A percentile compares a stretch with the other conserved stretches of the same genome.
Evolutionary conservation across 2,329 filamentous ascomycete genomes (phyloP).

Genomic region (Claviceps africana): DNA sequence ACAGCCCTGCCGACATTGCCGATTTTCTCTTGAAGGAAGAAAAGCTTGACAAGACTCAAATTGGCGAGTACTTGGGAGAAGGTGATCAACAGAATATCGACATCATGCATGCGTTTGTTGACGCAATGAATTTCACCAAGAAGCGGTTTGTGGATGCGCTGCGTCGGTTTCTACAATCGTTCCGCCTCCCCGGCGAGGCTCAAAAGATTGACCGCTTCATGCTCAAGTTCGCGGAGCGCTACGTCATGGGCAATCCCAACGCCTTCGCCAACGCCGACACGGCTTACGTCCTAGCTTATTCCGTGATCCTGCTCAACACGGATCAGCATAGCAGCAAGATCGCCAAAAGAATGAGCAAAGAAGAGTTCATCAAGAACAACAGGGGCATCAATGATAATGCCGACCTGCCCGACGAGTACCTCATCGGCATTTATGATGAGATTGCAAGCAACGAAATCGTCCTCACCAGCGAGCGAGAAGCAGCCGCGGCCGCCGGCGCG

Average conservation of each 20-base stretch:
- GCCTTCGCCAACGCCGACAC: conserved; percentile 97
- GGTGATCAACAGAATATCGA: conserved; percentile 87
- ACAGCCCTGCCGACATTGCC: conserved; percentile 70
- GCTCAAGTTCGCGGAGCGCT: conserved; percentile 96
- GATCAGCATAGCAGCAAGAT: conserved; percentile 88
- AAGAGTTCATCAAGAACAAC: conserved; percentile 99
- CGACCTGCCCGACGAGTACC: conserved; percentile 84
- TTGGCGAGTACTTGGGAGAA: conserved; percentile 90
- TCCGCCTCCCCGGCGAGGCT: conserved; percentile 86
- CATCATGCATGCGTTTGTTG: conserved; percentile 97
- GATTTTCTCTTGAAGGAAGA: conserved; percentile 70
- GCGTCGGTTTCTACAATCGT: conserved; percentile 82
- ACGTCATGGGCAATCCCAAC: conserved; percentile 87
- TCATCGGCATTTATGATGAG: conserved; percentile 80
- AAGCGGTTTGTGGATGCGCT: conserved; percentile 86
- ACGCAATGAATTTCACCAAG: conserved; percentile 84
- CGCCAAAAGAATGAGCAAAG: conserved; percentile 73
- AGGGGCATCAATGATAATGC: conserved; percentile 94
- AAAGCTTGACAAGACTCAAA: conserved; percentile 74
- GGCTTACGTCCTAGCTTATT: conserved; percentile 90
- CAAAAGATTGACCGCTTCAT: conserved; percentile 99
- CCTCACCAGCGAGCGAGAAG: conserved; percentile 78
- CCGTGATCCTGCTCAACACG: conserved; percentile 91
- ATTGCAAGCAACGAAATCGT: conserved; percentile 89
- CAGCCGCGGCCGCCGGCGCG: conserved; percentile 65